Base-by-base conservation (phyloP, 768 basidiomycete species). In the Pulveroboletus sp. region DNA sequence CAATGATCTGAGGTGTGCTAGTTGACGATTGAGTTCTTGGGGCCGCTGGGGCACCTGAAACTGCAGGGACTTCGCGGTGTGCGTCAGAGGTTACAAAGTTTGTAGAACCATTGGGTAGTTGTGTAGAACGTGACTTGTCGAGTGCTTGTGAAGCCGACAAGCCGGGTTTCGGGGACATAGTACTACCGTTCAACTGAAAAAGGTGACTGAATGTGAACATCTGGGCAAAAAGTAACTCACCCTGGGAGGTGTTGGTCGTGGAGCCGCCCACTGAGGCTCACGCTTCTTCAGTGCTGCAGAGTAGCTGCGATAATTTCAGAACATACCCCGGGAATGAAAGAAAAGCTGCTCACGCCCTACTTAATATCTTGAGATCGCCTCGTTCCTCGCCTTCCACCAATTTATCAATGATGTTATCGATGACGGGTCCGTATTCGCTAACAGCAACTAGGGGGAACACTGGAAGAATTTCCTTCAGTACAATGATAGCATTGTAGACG, bases 401-500 rank as follows among this genome's bases (percentile, higher is more conserved):
- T 27, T 75, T 74, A 57, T 86, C 78, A 55, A 94, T 79, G 5
- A 81, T 78, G 18, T 65, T 66, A 56, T 83, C 77, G 39, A 92
- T 75, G 36, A 67, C 69, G 9, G 71, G 60, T 11, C 85, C 89
- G 26, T 74, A 72, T 47, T 75, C 78, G 39, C 71, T 70, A 31
- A 85, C 79, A 10, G 80, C 70, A 15, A 82, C 78, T 9, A 88
- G 63, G 26, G 95, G 95, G 70, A 96, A 96, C 43, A 90, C 86
- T 1, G 89, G 85, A 28, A 93, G 76, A 18, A 97, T 81, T 66
- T 96, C 91, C 62, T 93, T 91, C 55, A 96, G 75, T 27, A 99
- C 85, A 35, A 94, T 81, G 68, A 98, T 89, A n/a, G 91, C 80
- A 63, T 99, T 99, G 69, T 95, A 94, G 47, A 97, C 89, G 60